Evolutionary conservation across 805 yeast species (phyloP), one percentile per base, ranked within the genome.

Genomic region (Candida qinlingensis): DNA sequence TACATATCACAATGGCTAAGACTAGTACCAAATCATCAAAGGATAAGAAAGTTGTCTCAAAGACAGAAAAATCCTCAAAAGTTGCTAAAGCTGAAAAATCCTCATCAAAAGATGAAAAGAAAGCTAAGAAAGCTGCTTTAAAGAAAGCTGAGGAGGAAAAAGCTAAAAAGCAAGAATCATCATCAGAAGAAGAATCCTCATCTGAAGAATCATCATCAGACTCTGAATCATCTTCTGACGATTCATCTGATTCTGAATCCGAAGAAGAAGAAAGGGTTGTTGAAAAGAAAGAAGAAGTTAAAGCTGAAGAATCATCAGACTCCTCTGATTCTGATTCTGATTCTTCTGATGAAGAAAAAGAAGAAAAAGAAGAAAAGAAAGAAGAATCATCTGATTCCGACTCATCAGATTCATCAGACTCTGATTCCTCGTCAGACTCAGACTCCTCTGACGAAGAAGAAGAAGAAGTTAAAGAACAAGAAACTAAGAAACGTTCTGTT

Each of bases 401-500:
- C 46, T 62, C 68, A 30, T 59, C 65, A 26, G 43, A 43, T 12
- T 60, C 70, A 19, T 56, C 56, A 9, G 53, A 50, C 36, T 48
- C 56, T 37, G 50, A 47, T 42, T 46, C 53, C 36, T 52, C 54
- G 1, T 53, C 60, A 10, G 47, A 41, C 25, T 50, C 57, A 11
- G 54, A 50, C 9, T 54, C 55, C 25, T 55, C 67, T 46, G 60
- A 54, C 37, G 58, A 66, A 37, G 68, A 62, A n/a, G 48, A 46
- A 54, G 62, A 59, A 55, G 55, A 54, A 41, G 63, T 59, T 53
- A 57, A 57, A 47, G 54, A 55, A 47, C 58, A 55, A 45, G 65
- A 56, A 44, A 58, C 67, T 37, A 60, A 56, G 71, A 46, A 72
- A 70, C 56, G 64, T 57, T 65, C 64, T 54, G 63, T 59, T 46